Evolutionary conservation across 2,329 filamentous ascomycete species (phyloP), one percentile per base, ranked within the genome.

Genomic region (Ascochyta viciae-villosae): DNA sequence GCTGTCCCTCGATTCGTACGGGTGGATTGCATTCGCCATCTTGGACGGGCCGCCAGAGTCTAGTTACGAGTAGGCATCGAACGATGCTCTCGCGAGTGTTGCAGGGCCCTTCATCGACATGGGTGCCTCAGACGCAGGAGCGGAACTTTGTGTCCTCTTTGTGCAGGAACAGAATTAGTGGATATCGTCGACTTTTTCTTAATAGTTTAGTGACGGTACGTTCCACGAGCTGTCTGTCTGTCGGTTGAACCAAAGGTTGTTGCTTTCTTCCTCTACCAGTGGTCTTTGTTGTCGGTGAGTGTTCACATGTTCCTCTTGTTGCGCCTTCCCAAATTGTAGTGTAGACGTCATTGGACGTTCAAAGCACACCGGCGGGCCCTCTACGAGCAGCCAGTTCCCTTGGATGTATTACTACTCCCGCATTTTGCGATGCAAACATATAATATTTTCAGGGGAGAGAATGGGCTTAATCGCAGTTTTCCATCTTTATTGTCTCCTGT

Each of bases 31-130:
- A 51, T 54, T 60, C 58, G 54, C 56, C 56, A 52, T 54, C 53
- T 63, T 65, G 58, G 54, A 61, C 61, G 64, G 66, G 51, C 61
- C 57, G 61, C 52, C 44, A 60, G 53, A 54, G 47, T 54, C 60
- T 58, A 51, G 52, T 62, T 54, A 57, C 64, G 57, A 61, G 59
- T 23, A 49, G 41, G 44, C 49, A 62, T 72, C 68, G 66, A 64
- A 65, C 63, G 62, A 73, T 65, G 47, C 55, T 74, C 64, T 68
- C 57, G 62, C 61, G 63, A 68, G 65, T 40, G 42, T 58, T 56
- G 64, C 58, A 64, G 57, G 50, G 23, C 54, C 31, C 48, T 55
- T 26, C 50, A 51, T 58, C 23, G 54, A 64, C 59, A 68, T 63
- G 66, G 61, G 52, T 61, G 43, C 45, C 50, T 59, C 49, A 56